phyloP scores from a whole-genome alignment of 352 stramenopile genomes.

The Blastocystis sp. region DNA sequence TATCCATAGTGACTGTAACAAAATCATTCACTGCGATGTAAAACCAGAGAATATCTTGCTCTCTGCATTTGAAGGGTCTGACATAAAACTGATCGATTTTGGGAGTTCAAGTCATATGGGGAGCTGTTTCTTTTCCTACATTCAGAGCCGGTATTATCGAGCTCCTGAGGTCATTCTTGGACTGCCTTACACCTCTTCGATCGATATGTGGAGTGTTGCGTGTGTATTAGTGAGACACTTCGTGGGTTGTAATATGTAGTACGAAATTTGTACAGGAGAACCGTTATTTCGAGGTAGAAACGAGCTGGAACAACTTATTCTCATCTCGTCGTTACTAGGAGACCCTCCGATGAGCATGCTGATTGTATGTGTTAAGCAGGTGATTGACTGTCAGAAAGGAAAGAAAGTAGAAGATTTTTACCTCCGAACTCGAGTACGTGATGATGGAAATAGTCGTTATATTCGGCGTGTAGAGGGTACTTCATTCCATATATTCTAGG shows the following conservation, averaged over 20 bases:
- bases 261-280: constrained; percentile 74
- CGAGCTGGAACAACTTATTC: constrained; percentile 74
- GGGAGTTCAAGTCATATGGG: constrained; percentile 75
- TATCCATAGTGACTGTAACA: constrained; percentile 68
- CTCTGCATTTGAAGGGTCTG: constrained; percentile 69
- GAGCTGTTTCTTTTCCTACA: constrained; percentile 77
- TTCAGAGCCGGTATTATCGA: constrained; percentile 82
- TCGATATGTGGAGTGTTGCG: constrained; percentile 83
- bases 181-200: constrained; percentile 70
- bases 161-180: constrained; percentile 80
- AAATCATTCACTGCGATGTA: constrained; percentile 75
- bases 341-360: constrained; percentile 65
- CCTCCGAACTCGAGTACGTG: not conserved
- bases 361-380: not conserved
- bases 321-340: constrained; percentile 75
- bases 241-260: not conserved
- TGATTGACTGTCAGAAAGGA: not conserved
- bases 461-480: not conserved
- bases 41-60: constrained; percentile 80
- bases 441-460: constrained; percentile 46
- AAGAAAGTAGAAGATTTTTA: constrained; percentile 56
- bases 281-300: constrained; percentile 79
- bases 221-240: constrained; percentile 71
- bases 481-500: not conserved
- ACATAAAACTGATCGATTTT: constrained; percentile 82